Percentiles rank a stretch among this genome's conserved stretches.
Conservation (phyloP, 495 filamentous ascomycete species). For the Penicillium herquei region DNA sequence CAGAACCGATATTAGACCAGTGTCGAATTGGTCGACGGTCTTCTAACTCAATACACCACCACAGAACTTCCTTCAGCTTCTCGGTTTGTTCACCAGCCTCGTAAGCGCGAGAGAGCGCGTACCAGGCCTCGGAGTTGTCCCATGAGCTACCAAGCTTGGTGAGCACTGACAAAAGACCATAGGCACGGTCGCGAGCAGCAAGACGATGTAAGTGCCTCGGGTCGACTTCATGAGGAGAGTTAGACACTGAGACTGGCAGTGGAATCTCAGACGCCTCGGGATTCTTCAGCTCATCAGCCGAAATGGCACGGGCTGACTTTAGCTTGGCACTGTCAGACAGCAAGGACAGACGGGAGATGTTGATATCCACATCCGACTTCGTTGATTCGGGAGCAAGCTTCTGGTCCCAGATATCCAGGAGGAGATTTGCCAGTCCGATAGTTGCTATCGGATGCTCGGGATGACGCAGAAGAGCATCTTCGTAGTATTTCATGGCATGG, state of each 20-base stretch:
- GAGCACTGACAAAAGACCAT: constrained; percentile 72
- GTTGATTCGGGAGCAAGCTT: constrained; percentile 47
- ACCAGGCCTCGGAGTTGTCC: constrained; percentile 95
- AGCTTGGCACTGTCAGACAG: constrained; percentile 20
- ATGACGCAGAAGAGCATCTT: constrained; percentile 71
- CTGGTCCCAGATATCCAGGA: constrained; percentile 81
- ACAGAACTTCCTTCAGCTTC: constrained; percentile 75
- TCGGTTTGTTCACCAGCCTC: constrained; percentile 80
- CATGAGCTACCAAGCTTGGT: constrained; percentile 86
- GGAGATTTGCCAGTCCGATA: constrained; percentile 76
- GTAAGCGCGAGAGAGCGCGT: constrained; percentile 77
- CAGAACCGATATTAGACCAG: constrained; percentile 50
- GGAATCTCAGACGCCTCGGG: constrained; percentile 10
- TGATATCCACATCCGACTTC: constrained; percentile 31
- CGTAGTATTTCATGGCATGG: constrained; percentile 69
- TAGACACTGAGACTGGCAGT: constrained; percentile 6
- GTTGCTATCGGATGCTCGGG: constrained; percentile 77
- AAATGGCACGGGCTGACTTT: constrained; percentile 20
- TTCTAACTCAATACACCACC: constrained; percentile 67
- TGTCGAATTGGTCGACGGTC: constrained; percentile 48
- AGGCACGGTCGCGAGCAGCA: constrained; percentile 83
- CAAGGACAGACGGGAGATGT: constrained; percentile 27
- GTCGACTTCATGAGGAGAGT: constrained; percentile 31
- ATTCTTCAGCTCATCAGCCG: constrained; percentile 24
- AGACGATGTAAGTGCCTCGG: constrained; percentile 70